Conservation (phyloP, 805 yeast species). For the Jamesozyma hellenica region DNA sequence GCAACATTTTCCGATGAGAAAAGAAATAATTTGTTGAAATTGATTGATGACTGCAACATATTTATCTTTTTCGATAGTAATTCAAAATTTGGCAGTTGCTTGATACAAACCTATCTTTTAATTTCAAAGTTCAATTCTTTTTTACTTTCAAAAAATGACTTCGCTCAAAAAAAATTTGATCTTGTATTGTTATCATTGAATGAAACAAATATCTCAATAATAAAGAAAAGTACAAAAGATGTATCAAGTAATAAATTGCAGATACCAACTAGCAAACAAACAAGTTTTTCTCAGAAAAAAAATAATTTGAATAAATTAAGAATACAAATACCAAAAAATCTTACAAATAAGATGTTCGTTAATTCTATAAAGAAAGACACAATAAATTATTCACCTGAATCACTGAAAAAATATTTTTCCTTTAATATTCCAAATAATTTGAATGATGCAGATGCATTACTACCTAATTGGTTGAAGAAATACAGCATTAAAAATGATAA, state of each 20-base stretch:
- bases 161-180: too few relatives aligned
- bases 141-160: background rate
- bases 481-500: slow-evolving; percentile 12
- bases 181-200: slow-evolving; percentile 3
- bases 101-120: slow-evolving; percentile 17
- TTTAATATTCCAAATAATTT: slow-evolving; percentile 22
- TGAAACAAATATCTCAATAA: background rate
- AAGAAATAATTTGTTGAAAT: slow-evolving; percentile 10
- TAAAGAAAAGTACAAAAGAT: background rate
- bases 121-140: slow-evolving; percentile 15
- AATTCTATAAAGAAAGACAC: slow-evolving; percentile 27
- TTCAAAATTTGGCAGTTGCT: slow-evolving; percentile 17
- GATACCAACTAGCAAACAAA: background rate
- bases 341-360: slow-evolving; percentile 17
- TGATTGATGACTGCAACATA: slow-evolving; percentile 10
- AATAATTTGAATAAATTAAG: slow-evolving; percentile 4
- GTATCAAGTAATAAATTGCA: background rate
- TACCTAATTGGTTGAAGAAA: slow-evolving; percentile 29
- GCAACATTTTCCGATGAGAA: slow-evolving; percentile 17
- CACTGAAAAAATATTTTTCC: slow-evolving; percentile 22
- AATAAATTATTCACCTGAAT: slow-evolving; percentile 27
- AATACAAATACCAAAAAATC: slow-evolving; percentile 14
- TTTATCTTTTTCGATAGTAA: slow-evolving; percentile 23
- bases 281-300: background rate
- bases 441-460: slow-evolving; percentile 7